A percentile compares a stretch with the other conserved stretches of the same genome.
These are phyloP conservation scores for Agaricales sp. DNA, from an alignment of 1,284 basidiomycete genomes.

Conservation along the genomic window DNA sequence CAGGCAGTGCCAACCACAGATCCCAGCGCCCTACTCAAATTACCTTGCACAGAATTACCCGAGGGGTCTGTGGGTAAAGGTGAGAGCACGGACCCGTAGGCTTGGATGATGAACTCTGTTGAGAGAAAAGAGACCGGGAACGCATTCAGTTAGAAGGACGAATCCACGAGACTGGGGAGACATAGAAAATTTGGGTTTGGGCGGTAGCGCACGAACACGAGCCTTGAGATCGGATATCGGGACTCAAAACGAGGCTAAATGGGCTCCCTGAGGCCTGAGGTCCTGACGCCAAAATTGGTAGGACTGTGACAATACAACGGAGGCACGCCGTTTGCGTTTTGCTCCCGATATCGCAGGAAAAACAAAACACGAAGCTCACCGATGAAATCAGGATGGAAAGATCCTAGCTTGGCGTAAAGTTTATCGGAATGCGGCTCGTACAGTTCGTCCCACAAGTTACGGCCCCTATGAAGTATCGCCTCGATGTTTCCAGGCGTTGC, in stretches of 20 bases:
- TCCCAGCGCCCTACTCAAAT: slow-evolving; percentile 80
- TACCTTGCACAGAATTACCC: slow-evolving; percentile 55
- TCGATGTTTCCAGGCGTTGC: slow-evolving; percentile 56
- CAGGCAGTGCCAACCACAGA: slow-evolving; percentile 89
- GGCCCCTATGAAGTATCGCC: slow-evolving; percentile 56
- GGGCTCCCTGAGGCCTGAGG: not conserved
- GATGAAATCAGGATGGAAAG: slow-evolving; percentile 81
- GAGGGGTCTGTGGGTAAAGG: slow-evolving; percentile 47
- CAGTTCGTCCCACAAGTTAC: slow-evolving; percentile 80
- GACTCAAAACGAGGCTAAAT: not conserved
- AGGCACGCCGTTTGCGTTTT: not conserved
- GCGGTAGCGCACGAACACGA: not conserved
- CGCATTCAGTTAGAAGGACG: slow-evolving; percentile 13
- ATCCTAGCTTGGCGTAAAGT: slow-evolving; percentile 79
- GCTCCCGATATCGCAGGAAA: not conserved
- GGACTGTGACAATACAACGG: not conserved
- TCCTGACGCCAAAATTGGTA: not conserved
- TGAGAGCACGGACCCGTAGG: slow-evolving; percentile 82
- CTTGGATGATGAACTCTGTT: slow-evolving; percentile 86
- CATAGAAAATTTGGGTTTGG: not conserved
- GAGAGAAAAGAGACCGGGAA: slow-evolving; percentile 15
- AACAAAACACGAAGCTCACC: slow-evolving; percentile 31
- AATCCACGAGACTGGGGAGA: slow-evolving; percentile 2
- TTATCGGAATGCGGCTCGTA: slow-evolving; percentile 87
- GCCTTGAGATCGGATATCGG: too few relatives aligned